Evolutionary conservation across 2,329 filamentous ascomycete species (phyloP), one percentile per base, ranked within the genome.

Genomic region (Fusarium oligoseptatum): DNA sequence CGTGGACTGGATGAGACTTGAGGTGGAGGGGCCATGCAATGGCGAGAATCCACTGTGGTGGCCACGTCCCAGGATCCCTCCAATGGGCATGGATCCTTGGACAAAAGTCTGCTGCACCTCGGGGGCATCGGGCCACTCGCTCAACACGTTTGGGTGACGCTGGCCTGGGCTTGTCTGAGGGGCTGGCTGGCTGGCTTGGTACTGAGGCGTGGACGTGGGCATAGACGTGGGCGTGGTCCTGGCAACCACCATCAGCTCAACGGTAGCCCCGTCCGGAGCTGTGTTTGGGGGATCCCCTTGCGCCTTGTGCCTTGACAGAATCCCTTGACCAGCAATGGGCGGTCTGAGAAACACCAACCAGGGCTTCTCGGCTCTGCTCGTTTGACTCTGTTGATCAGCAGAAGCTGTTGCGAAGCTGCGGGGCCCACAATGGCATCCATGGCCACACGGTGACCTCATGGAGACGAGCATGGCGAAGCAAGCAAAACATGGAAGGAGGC

Each of bases 61-160:
- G 68, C 74, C 68, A 66, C 62, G 70, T 64, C 76, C 77, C 73
- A 68, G 56, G 67, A 61, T 60, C 68, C 69, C 70, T 78, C 77
- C 77, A 79, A 79, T 79, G 75, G 77, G 76, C 73, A 68, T 73
- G 39, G 65, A 45, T 66, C 45, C 68, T 73, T 67, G 60, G 67
- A 63, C 77, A 77, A 77, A 76, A 79, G 70, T 76, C 74, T 79
- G 77, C 75, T 71, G 64, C 75, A 77, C 64, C 74, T 78, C 68
- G 65, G 73, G 66, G 68, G 66, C 69, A 67, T 78, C 73, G 76
- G 72, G 67, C 74, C 75, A 78, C 72, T 74, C 63, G 60, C 75
- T 78, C 70, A 60, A 69, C 62, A 41, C 55, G 52, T 52, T 61
- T 71, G 72, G 61, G 52, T 43, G 67, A 66, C 45, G 60, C 69